These are phyloP conservation scores for Pythium dissimile DNA, from an alignment of 352 stramenopile species.

Conservation along the genomic window DNA sequence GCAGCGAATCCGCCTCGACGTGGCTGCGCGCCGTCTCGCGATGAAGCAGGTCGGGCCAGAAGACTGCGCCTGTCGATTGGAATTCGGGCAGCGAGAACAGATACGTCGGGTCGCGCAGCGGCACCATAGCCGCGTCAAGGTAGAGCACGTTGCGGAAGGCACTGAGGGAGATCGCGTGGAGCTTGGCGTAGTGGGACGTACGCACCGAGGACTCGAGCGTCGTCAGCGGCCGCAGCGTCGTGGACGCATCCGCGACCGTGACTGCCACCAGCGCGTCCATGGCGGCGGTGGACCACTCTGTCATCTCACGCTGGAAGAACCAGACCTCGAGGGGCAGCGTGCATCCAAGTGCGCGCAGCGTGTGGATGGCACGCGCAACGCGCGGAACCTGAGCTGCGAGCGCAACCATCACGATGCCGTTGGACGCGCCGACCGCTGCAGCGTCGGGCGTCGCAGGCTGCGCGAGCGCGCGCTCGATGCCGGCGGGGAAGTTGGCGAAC, in stretches of 20 bases:
- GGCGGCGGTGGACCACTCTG: background rate
- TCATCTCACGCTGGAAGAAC: slow-evolving; percentile 15
- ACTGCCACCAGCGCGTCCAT: background rate
- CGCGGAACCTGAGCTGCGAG: background rate
- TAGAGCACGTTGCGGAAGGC: slow-evolving; percentile 22
- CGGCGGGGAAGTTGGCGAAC: slow-evolving; percentile 16
- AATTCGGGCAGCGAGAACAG: slow-evolving; percentile 23
- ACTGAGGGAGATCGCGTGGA: slow-evolving; percentile 20
- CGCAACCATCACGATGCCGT: slow-evolving; percentile 21
- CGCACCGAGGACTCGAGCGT: slow-evolving; percentile 1
- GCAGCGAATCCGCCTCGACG: slow-evolving; percentile 8
- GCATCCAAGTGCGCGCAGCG: slow-evolving; percentile 14
- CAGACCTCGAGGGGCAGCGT: slow-evolving; percentile 25
- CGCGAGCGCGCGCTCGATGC: slow-evolving; percentile 11
- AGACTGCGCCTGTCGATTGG: slow-evolving; percentile 14
- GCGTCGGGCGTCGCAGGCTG: too few relatives aligned
- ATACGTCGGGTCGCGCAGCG: slow-evolving; percentile 22
- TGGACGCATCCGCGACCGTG: background rate
- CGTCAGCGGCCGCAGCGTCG: background rate
- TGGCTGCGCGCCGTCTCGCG: slow-evolving; percentile 16
- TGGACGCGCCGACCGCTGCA: background rate
- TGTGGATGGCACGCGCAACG: background rate
- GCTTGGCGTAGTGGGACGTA: slow-evolving; percentile 5
- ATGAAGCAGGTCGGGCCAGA: slow-evolving; percentile 29
- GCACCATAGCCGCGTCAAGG: slow-evolving; percentile 8